Base-by-base conservation (phyloP, 495 filamentous ascomycete genomes). In the Hypoxylon subgilvum region DNA sequence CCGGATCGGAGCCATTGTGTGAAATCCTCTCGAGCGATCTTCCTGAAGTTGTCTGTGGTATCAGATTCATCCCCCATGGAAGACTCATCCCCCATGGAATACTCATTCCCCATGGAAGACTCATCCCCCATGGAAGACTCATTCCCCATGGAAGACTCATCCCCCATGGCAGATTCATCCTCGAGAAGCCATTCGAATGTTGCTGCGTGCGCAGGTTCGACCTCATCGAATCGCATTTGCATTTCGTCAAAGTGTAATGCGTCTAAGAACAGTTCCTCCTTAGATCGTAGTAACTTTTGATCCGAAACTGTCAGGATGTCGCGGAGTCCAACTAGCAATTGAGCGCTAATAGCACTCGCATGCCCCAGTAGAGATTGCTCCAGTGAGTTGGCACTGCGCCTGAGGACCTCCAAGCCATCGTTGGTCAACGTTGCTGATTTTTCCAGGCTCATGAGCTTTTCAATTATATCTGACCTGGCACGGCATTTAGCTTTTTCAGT, bases 1-100 rank as follows among this genome's bases (percentile, higher is more conserved):
- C 56, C 66, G 6, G 38, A 19, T 27, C 43, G 34, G 0, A 78
- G 60, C 73, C 74, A 78, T 6, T 63, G n/a, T 1, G 36, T 30
- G 23, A 69, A 69, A 8, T 14, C 32, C 6, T 23, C 9, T 38
- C 21, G 52, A 48, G 52, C 4, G 21, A 28, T 16, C 9, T 9
- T 16, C 30, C 16, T 30, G 46, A 28, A 23, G 14, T 16, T 19
- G 6, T 22, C 10, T 14, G n/a, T 47, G 3, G 4, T 27, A 27
- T 8, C 8, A 27, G 6, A 10, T 23, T 21, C 14, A n/a, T n/a
- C n/a, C n/a, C n/a, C n/a, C n/a, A n/a, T n/a, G n/a, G n/a, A n/a
- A n/a, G n/a, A n/a, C n/a, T n/a, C n/a, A n/a, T n/a, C n/a, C n/a
- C n/a, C n/a, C n/a, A 12, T 13, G 4, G 30, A 1, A 9, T 18